Conservation (phyloP, 345 rosid genomes). For the Lagerstroemia speciosa region DNA sequence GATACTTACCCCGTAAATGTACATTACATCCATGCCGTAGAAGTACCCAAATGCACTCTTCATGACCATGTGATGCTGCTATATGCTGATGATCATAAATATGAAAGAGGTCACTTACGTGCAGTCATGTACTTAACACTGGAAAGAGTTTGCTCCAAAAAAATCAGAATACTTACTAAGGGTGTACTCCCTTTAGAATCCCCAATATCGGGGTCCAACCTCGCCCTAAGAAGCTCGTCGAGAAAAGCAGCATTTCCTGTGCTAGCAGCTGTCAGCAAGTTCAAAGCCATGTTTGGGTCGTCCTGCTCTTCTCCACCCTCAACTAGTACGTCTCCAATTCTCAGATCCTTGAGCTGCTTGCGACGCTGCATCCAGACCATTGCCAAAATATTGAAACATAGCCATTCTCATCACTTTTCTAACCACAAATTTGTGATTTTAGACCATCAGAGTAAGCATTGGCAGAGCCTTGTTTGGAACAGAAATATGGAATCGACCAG, state of each 20-base stretch:
- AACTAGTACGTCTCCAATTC: conserved; percentile 27
- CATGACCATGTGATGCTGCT: conserved; percentile 81
- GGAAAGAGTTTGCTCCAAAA: not conserved
- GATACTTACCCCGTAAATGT: conserved; percentile 43
- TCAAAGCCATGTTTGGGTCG: conserved; percentile 33
- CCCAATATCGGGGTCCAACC: conserved; percentile 55
- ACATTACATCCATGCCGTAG: conserved; percentile 71
- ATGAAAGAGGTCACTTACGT: not conserved
- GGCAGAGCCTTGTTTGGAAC: not conserved
- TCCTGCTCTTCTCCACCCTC: conserved; percentile 40
- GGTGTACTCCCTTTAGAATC: conserved; percentile 71
- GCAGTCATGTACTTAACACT: not conserved
- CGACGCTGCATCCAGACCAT: conserved; percentile 41
- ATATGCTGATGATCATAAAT: conserved; percentile 47
- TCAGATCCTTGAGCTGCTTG: conserved; percentile 43
- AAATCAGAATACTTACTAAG: conserved; percentile 30
- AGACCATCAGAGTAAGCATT: not conserved
- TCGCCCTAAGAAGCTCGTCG: conserved; percentile 77
- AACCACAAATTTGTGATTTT: not conserved
- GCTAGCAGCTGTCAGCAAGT: conserved; percentile 42
- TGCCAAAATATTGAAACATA: not conserved
- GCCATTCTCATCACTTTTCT: not conserved
- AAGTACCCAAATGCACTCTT: conserved; percentile 68
- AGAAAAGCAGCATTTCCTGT: conserved; percentile 80
- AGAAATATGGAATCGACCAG: not conserved